Evolutionary conservation across 768 basidiomycete genomes (phyloP).

Genomic region (Tricholoma saponaceum): DNA sequence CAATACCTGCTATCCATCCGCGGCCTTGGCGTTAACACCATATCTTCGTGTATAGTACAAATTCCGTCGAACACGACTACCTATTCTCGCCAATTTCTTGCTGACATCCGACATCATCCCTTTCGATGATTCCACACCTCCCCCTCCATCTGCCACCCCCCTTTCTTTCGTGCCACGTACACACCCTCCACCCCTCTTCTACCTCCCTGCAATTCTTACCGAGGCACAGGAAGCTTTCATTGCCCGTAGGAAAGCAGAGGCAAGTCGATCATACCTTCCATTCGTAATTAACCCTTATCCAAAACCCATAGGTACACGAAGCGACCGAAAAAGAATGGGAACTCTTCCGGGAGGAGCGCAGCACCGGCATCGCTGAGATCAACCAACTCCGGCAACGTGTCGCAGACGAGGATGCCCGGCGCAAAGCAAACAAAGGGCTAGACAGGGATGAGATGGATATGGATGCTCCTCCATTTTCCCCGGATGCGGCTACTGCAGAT

Average conservation of each 20-base stretch:
- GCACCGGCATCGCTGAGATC: constrained; percentile 57
- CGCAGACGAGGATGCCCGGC: constrained; percentile 58
- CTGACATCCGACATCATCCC: constrained; percentile 69
- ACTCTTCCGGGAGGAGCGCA: constrained; percentile 58
- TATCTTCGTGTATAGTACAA: constrained; percentile 48
- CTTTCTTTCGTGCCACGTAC: constrained; percentile 52
- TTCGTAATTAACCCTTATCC: constrained; percentile 3
- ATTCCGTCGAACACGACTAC: constrained; percentile 66
- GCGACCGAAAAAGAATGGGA: constrained; percentile 69
- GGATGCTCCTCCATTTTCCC: constrained; percentile 12
- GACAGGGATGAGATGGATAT: constrained; percentile 38
- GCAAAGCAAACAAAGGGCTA: constrained; percentile 29
- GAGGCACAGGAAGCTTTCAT: constrained; percentile 70
- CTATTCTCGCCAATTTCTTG: constrained; percentile 70
- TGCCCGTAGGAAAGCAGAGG: constrained; percentile 58
- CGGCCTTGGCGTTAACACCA: not conserved
- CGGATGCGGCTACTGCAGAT: constrained; percentile 9
- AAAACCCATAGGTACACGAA: constrained; percentile 44
- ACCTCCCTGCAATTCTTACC: constrained; percentile 66
- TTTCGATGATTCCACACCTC: constrained; percentile 30
- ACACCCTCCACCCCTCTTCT: constrained; percentile 76
- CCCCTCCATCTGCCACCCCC: constrained; percentile 27
- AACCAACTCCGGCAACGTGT: constrained; percentile 57
- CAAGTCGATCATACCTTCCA: constrained; percentile 20
- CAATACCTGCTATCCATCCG: not conserved